Evolutionary conservation across 371 early-diverging fungal species (phyloP).

Genomic region (Phascolomyces articulosus): DNA sequence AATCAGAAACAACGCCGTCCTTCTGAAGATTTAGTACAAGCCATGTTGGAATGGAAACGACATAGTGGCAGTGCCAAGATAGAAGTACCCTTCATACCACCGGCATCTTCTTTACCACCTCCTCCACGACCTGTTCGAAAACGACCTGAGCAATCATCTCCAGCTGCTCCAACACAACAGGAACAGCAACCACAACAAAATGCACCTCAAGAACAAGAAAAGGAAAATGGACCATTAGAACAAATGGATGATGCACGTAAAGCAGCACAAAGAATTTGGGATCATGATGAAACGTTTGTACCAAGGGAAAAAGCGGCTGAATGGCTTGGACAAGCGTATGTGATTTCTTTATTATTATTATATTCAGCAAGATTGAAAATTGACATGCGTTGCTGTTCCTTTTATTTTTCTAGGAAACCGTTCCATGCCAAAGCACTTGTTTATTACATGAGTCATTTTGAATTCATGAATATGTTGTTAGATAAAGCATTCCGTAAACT

Average conservation of each 20-base stretch:
- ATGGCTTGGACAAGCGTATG: constrained; percentile 49
- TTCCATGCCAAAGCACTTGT: constrained; percentile 61
- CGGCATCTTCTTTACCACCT: constrained; percentile 1
- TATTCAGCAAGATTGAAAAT: too few relatives aligned
- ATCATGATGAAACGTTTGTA: constrained; percentile 39
- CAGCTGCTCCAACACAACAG: background rate
- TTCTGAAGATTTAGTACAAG: background rate
- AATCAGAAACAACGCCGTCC: background rate
- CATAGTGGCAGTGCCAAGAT: background rate
- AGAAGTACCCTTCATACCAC: background rate
- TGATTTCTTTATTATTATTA: background rate
- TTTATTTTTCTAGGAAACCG: constrained; percentile 44
- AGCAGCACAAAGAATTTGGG: constrained; percentile 37
- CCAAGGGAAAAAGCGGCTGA: constrained; percentile 44
- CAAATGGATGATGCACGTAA: constrained; percentile 22
- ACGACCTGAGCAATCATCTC: too few relatives aligned
- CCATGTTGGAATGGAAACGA: constrained; percentile 1
- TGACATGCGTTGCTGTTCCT: too few relatives aligned
- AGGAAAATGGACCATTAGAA: background rate
- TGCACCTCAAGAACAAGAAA: background rate
- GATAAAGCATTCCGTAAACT: constrained; percentile 86
- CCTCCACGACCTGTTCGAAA: constrained; percentile 8
- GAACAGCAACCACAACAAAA: background rate
- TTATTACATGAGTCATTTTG: constrained; percentile 76
- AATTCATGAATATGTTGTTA: constrained; percentile 68